Evolutionary conservation across 345 rosid genomes (phyloP), one percentile per base, ranked within the genome.

Genomic region (Angophora floribunda): DNA sequence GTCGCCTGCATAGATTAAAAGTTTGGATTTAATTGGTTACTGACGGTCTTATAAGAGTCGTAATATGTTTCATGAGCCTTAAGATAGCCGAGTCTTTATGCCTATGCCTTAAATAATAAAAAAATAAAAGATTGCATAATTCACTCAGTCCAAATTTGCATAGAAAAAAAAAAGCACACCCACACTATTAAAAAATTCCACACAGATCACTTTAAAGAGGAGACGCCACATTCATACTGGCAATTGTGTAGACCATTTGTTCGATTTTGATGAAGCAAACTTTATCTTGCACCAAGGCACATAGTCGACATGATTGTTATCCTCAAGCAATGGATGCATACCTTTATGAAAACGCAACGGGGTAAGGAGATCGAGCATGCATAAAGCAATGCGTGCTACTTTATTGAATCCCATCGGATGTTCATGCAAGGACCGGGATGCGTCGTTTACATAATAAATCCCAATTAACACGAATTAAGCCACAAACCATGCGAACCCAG

Each of bases 21-120:
- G 41, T n/a, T 5, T 14, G 5, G 9, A 13, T 9, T 63, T 63
- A 63, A 13, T 3, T n/a, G 32, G 32, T 15, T n/a, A 63, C 13
- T 3, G 9, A 63, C 9, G 75, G 75, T 3, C 41, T 63, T 14
- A 8, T 13, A 9, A n/a, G 75, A 14, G 1, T n/a, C 36, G 8
- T 0, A 14, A 14, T 17, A 0, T n/a, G 0, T n/a, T n/a, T 14
- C 5, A n/a, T 7, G 36, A n/a, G 7, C 7, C 9, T 63, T 8
- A 2, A 13, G 0, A 26, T 63, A n/a, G 19, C 4, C 4, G 41
- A 63, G 15, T 63, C 36, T n/a, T 19, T 13, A n/a, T 4, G 0
- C 0, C 1, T 28, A 2, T 61, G 0, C 7, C 14, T 16, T 13
- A 13, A 4, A 61, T 61, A 5, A 61, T 61, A 6, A 26, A 61